Conservation (phyloP, 805 yeast genomes). For the Spathaspora arborariae region DNA sequence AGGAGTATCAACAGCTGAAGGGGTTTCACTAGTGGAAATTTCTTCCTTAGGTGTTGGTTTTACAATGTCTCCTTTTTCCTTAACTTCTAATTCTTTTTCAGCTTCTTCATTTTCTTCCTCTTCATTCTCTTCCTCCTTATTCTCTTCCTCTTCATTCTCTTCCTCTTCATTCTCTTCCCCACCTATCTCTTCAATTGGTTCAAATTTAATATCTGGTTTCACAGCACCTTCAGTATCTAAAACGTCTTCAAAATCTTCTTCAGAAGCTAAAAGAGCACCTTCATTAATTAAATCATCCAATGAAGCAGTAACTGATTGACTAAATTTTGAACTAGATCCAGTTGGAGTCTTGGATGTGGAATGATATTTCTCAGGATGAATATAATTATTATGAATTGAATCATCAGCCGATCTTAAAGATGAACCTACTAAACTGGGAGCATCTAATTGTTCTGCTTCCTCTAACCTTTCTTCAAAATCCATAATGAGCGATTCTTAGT, state of each 20-base stretch:
- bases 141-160: constrained; percentile 10
- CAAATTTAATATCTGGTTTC: constrained; percentile 41
- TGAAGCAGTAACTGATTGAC: constrained; percentile 43
- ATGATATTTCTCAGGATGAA: constrained; percentile 40
- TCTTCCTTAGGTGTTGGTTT: not conserved
- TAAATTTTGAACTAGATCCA: not conserved
- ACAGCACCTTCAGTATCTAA: constrained; percentile 53
- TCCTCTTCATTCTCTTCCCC: constrained; percentile 9
- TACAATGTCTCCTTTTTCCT: constrained; percentile 3
- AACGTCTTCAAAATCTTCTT: constrained; percentile 49
- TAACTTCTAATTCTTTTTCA: constrained; percentile 5
- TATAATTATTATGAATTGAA: constrained; percentile 40
- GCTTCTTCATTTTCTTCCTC: too few species aligned
- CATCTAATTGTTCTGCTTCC: constrained; percentile 43
- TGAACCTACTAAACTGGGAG: constrained; percentile 54
- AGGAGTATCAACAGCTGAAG: not conserved
- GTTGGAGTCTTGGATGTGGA: not conserved
- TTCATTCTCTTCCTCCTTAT: constrained; percentile 2
- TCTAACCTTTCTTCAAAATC: constrained; percentile 52
- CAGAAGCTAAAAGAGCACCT: constrained; percentile 45
- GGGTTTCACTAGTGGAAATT: not conserved
- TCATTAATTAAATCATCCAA: constrained; percentile 48
- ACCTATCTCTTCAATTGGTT: constrained; percentile 23
- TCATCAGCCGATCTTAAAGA: constrained; percentile 48
- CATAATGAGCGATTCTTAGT: constrained; percentile 24